Evolutionary conservation across 2,329 filamentous ascomycete species (phyloP), one percentile per base, ranked within the genome.

Genomic region (Coniochaeta sp.): DNA sequence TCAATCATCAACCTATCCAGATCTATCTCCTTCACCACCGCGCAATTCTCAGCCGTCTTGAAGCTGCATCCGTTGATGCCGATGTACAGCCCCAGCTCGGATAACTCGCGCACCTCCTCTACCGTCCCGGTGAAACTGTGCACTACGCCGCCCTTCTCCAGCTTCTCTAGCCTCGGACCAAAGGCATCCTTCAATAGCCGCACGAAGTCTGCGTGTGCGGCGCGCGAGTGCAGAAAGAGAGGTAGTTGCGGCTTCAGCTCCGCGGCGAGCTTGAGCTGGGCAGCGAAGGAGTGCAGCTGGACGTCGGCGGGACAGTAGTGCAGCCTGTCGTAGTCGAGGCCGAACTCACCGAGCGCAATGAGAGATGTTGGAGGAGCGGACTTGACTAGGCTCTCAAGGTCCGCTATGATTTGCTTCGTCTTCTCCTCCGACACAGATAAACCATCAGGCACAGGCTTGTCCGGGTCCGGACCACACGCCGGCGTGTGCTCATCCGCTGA

Each of bases 61-160:
- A 99, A 81, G 62, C 89, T 95, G 69, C 94, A 99, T 4, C 94
- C 94, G 64, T 99, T 99, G 55, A 96, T 82, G n/a, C 94, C 92
- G 55, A 99, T 85, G 68, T 96, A 86, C 51, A 96, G 80, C 0
- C 91, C 92, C 45, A 95, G 67, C 2, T 82, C 83, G 60, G 95
- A 83, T 51, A 97, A 72, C 57, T 89, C 82, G 52, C 78, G 72
- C 86, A 96, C 92, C 70, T 96, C 94, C 51, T 87, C 88, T 13
- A 83, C 69, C 0, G 89, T 90, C 3, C 94, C 94, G 0, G 94
- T 99, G 63, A 99, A 99, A 64, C 87, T 92, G 71, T 99, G 94
- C 51, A 99, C 94, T 14, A 97, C 82, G 13, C 89, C 94, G 16
- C 85, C 81, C 60, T 80, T 86, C 20, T 86, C 83, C 13, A 96